Conservation (phyloP, 441 rosid species). For the Biscutella laevigata region DNA sequence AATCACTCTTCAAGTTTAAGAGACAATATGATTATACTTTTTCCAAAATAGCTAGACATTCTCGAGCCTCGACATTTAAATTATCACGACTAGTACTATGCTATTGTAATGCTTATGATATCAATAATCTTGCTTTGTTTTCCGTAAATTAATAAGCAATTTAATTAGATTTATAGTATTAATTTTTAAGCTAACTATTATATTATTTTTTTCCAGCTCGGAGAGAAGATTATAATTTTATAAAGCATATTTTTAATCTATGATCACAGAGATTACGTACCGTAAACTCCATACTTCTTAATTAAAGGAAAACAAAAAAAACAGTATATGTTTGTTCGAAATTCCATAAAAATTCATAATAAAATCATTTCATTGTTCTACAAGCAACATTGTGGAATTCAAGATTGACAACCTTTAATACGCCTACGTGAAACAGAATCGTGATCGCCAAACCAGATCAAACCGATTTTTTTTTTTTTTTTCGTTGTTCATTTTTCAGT, state of each 20-base stretch:
- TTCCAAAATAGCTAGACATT: background rate
- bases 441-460: too few species aligned
- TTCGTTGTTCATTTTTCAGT: too few species aligned
- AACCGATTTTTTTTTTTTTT: too few species aligned
- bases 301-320: background rate
- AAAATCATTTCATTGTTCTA: constrained; percentile 11
- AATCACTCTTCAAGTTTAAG: constrained; percentile 10
- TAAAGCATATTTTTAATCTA: background rate
- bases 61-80: constrained; percentile 17
- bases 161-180: background rate
- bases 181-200: background rate
- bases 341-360: background rate
- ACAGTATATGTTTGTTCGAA: background rate
- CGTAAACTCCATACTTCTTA: constrained; percentile 17
- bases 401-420: too few species aligned
- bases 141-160: background rate
- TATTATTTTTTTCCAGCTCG: background rate
- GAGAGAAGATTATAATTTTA: background rate
- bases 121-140: background rate
- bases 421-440: too few species aligned
- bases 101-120: constrained; percentile 12
- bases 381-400: constrained; percentile 9
- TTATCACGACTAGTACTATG: constrained; percentile 9
- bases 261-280: constrained; percentile 13
- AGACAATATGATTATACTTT: constrained; percentile 24